Conservation (phyloP, 352 stramenopile species). For the Pythium biforme region DNA sequence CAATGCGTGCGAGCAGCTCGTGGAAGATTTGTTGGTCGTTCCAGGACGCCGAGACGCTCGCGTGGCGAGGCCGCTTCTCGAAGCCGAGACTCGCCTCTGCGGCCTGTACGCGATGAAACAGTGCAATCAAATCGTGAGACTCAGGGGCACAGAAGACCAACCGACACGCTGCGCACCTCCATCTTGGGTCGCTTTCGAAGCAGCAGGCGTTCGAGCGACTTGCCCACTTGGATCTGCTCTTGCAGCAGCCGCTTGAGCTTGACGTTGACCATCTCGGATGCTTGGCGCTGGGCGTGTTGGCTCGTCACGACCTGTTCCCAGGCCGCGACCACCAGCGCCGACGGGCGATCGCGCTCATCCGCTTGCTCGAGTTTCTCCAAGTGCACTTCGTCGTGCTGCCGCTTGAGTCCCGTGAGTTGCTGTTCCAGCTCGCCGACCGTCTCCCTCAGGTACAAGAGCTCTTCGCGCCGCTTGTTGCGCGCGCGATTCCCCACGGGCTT, state of each 20-base stretch:
- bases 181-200: conserved; percentile 14
- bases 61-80: conserved; percentile 1
- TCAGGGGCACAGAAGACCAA: no score
- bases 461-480: conserved; percentile 12
- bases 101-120: background rate
- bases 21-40: conserved; percentile 4
- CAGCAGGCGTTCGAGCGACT: conserved; percentile 18
- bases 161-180: conserved; percentile 3
- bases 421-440: conserved; percentile 6
- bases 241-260: conserved; percentile 13
- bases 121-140: no score
- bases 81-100: background rate
- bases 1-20: background rate
- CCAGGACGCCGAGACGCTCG: background rate
- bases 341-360: background rate
- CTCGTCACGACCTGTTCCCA: conserved; percentile 16
- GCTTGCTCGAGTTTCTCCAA: background rate
- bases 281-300: conserved; percentile 18
- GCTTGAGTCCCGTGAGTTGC: background rate
- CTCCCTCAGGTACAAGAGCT: conserved; percentile 12
- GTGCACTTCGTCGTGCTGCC: background rate
- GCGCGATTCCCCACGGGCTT: background rate
- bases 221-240: conserved; percentile 22
- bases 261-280: conserved; percentile 15
- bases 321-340: conserved; percentile 5